Conservation (phyloP, 2,329 filamentous ascomycete genomes). For the Penicillium griseofulvum region DNA sequence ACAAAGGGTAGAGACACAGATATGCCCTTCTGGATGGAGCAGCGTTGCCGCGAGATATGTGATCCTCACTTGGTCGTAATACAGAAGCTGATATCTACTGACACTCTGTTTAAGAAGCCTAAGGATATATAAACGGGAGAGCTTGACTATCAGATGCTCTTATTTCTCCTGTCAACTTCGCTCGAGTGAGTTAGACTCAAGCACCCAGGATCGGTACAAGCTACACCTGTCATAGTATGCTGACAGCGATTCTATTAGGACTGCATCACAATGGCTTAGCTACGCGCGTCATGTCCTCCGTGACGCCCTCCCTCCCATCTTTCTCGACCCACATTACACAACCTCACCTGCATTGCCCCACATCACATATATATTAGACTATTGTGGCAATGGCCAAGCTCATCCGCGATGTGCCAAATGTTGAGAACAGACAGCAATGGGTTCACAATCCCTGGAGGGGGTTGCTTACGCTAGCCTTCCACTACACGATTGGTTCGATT, state of each 20-base stretch:
- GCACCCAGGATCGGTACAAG: background rate
- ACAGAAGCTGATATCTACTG: too few relatives aligned
- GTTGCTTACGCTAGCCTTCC: too few relatives aligned
- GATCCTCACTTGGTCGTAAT: too few relatives aligned
- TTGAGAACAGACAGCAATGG: background rate
- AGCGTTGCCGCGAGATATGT: too few relatives aligned
- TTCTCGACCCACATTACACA: background rate
- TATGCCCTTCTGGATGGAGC: too few relatives aligned
- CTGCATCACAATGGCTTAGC: background rate
- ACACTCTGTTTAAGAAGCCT: too few relatives aligned
- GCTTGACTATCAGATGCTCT: too few relatives aligned
- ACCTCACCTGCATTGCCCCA: background rate
- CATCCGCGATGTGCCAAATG: background rate
- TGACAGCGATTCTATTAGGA: background rate
- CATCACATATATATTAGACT: background rate
- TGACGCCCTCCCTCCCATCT: background rate
- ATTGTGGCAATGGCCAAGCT: background rate
- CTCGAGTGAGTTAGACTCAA: background rate
- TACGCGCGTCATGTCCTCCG: background rate
- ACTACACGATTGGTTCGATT: too few relatives aligned
- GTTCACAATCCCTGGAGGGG: background rate
- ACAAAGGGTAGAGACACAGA: too few relatives aligned
- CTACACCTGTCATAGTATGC: background rate
- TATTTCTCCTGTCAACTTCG: background rate
- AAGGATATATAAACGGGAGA: too few relatives aligned